Evolutionary conservation across 169 alveolate species (phyloP).

Genomic region (Plasmodium gonderi): DNA sequence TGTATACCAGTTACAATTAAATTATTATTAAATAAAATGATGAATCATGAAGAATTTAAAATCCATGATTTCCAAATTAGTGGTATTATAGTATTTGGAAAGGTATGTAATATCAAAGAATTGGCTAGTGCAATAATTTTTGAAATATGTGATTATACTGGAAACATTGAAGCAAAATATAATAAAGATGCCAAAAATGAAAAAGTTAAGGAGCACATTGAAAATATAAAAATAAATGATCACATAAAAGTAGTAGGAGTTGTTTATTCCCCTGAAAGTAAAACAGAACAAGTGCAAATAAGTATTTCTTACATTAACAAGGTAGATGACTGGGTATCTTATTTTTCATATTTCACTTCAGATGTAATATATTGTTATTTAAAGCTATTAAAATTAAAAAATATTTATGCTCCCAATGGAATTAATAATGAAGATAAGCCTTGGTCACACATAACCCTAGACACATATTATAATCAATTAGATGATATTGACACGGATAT

Average conservation of each 20-base stretch:
- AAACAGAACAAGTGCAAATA: constrained; percentile 51
- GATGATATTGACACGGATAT: constrained; percentile 60
- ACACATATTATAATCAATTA: constrained; percentile 43
- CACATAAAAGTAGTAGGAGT: constrained; percentile 69
- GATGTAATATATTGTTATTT: constrained; percentile 67
- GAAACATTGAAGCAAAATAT: constrained; percentile 75
- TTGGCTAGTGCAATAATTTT: constrained; percentile 68
- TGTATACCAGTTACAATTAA: constrained; percentile 69
- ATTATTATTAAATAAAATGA: constrained; percentile 66
- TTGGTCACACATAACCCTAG: constrained; percentile 67
- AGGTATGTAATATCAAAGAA: constrained; percentile 39
- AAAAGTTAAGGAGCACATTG: constrained; percentile 59
- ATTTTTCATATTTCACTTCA: constrained; percentile 67
- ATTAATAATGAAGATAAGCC: constrained; percentile 55
- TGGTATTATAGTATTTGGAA: constrained; percentile 66
- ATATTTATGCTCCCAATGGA: constrained; percentile 49
- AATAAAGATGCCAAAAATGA: constrained; percentile 75
- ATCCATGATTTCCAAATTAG: constrained; percentile 71
- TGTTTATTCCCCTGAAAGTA: constrained; percentile 69
- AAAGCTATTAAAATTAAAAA: constrained; percentile 65
- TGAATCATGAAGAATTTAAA: constrained; percentile 34
- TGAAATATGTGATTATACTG: constrained; percentile 74
- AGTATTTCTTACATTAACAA: constrained; percentile 63
- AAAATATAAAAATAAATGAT: constrained; percentile 57
- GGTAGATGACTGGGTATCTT: constrained; percentile 63